Base-by-base conservation (phyloP, 257 asterid genomes). In the Datura wrightii region DNA sequence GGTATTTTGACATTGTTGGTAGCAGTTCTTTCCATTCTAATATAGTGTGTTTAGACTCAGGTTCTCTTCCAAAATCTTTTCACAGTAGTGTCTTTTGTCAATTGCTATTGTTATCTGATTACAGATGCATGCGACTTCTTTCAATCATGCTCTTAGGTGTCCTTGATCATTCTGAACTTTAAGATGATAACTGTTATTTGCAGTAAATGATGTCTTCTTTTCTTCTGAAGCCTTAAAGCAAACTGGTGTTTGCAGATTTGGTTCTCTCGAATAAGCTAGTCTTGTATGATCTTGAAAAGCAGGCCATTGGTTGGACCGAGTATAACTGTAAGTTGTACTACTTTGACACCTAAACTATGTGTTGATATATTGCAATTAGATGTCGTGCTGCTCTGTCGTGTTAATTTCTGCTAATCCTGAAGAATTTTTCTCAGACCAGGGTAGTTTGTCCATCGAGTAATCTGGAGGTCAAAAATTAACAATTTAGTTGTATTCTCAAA, bases 221-320 rank as follows among this genome's bases (percentile, higher is more conserved):
- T n/a, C 80, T 72, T 72, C 15, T 72, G 80, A 72, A 72, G n/a
- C 80, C 80, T 72, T 72, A 34, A 44, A 71, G 56, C n/a, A 2
- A 46, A 65, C 46, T 84, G 54, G 71, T 89, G 88, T 84, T 91
- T 84, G 89, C 98, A 96, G 99, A 94, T 91, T 85, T 96, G 91
- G 98, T 96, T 85, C 97, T 96, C 60, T 92, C 99, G 80, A 95
- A 94, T 89, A 97, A 97, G 92, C 93, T 97, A 89, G 92, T 95
- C 86, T 89, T 95, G 79, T 97, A 95, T 89, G 98, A 97, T 87
- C 98, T 97, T 74, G 98, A 94, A 89, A 95, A 92, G 82, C 98
- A 95, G 89, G 86, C 95, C 52, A 95, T 97, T 89, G 99, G 99
- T 85, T 97, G 99, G 99, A 95, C 98, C 0, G 98, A 94, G 79